phyloP scores from a whole-genome alignment of 1,139 yeast genomes.

The Saccharomyces hybrid region DNA sequence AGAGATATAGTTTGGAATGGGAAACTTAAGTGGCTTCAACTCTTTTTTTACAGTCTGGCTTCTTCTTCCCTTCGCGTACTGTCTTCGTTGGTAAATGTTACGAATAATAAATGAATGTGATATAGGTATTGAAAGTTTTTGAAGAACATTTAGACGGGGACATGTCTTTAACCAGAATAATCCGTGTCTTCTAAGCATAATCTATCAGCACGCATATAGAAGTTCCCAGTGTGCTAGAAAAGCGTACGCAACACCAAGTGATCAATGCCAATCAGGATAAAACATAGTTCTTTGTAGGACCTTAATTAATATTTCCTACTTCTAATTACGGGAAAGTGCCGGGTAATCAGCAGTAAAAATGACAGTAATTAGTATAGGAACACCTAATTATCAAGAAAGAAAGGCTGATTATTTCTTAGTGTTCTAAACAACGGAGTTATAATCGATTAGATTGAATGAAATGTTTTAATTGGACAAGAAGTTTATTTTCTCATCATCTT shows the following conservation, averaged over 20 bases:
- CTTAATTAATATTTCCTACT: neutral
- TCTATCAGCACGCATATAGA: neutral
- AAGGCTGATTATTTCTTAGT: too few relatives aligned
- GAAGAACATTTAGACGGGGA: neutral
- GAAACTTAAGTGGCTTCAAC: slow-evolving; percentile 34
- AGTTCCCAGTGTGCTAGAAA: slow-evolving; percentile 3
- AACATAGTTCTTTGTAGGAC: neutral
- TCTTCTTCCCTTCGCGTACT: slow-evolving; percentile 13
- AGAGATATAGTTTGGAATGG: slow-evolving; percentile 63
- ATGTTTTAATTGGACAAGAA: too few relatives aligned
- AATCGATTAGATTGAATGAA: too few relatives aligned
- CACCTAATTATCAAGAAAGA: too few relatives aligned
- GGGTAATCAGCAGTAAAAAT: neutral
- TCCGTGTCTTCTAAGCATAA: neutral
- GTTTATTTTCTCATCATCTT: too few relatives aligned
- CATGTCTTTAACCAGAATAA: neutral
- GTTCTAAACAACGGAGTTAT: too few relatives aligned
- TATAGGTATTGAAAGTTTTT: neutral
- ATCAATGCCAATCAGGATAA: neutral
- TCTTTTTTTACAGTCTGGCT: slow-evolving; percentile 9
- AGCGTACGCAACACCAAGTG: neutral
- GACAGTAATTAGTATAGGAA: too few relatives aligned
- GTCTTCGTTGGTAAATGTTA: neutral
- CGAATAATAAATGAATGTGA: neutral
- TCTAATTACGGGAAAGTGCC: neutral